Base-by-base conservation (phyloP, 2,329 filamentous ascomycete species). In the Calonectria pseudoreteaudii region DNA sequence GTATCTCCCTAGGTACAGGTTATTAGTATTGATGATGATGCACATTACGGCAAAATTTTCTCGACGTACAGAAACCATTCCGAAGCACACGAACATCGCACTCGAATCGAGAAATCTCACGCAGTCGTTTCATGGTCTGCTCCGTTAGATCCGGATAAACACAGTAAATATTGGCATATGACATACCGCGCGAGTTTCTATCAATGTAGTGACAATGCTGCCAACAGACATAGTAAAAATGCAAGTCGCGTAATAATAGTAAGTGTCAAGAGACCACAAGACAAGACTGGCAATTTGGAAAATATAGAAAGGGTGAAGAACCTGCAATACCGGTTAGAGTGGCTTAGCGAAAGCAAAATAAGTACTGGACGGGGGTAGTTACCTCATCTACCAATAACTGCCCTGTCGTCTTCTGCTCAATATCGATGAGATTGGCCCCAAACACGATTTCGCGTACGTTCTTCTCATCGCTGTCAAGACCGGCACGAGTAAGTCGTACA, bases 231-330 rank as follows among this genome's bases (percentile, higher is more conserved):
- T 98, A 74, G 96, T 82, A 80, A 99, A 98, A 79, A 99, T 99
- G 83, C 96, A 98, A 20, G 93, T 90, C 6, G 97, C 97, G 84
- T 99, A 99, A 86, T 98, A 99, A 83, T 98, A 99, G 84, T 99
- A 99, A 80, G 97, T 90, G 82, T 99, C 97, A 78, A 98, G 83
- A 13, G 96, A 98, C 97, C 97, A 99, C 4, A 99, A 91, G 50
- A 98, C 85, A 77, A 99, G 88, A 87, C 97, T 98, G 62, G 96
- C 96, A 80, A 98, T 93, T 85, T 99, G 97, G 82, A 99, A 99
- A 70, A 99, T 94, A 83, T 99, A 99, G 83, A 99, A 99, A 0
- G 97, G 97, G 82, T 99, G 97, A 80, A 99, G 95, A 26, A 95
- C 95, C 91, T 95, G 58, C 11, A 52, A 31, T 11, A 28, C 74